Percentiles rank a stretch among this genome's conserved stretches.
phyloP scores from a whole-genome alignment of 495 filamentous ascomycete genomes.

The Jackrogersella multiformis region DNA sequence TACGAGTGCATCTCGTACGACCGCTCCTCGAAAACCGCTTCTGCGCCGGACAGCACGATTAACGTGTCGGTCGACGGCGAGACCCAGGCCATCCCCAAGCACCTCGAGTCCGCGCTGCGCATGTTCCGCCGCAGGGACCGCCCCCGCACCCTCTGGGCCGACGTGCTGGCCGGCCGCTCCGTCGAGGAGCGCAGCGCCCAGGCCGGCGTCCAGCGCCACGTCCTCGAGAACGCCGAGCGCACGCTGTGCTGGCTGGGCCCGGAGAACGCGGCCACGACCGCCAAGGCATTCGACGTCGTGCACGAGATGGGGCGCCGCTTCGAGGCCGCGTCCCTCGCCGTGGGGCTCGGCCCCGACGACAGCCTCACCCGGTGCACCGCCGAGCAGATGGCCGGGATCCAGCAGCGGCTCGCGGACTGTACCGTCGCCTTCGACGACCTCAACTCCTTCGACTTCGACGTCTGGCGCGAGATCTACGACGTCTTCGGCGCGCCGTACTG shows the following conservation, averaged over 20 bases:
- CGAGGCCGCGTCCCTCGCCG: slow-evolving; percentile 4
- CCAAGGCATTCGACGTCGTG: slow-evolving; percentile 31
- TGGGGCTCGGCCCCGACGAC: slow-evolving; percentile 16
- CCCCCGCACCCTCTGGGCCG: slow-evolving; percentile 41
- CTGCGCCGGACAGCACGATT: not conserved
- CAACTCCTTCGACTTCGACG: slow-evolving; percentile 29
- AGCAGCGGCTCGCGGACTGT: slow-evolving; percentile 4
- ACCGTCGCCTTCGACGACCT: slow-evolving; percentile 19
- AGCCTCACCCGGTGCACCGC: not conserved
- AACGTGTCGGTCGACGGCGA: slow-evolving; percentile 28
- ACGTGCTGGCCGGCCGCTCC: slow-evolving; percentile 37
- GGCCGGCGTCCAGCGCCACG: slow-evolving; percentile 8
- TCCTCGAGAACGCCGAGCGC: slow-evolving; percentile 36
- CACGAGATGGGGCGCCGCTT: slow-evolving; percentile 30
- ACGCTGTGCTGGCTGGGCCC: slow-evolving; percentile 43
- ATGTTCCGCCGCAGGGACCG: slow-evolving; percentile 38
- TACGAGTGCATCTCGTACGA: slow-evolving; percentile 46
- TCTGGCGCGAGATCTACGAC: slow-evolving; percentile 25
- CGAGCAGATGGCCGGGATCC: slow-evolving; percentile 21
- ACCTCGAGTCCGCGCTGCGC: slow-evolving; percentile 33
- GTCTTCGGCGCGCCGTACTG: slow-evolving; percentile 37
- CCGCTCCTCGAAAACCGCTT: slow-evolving; percentile 12
- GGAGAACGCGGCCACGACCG: slow-evolving; percentile 17
- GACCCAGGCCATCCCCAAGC: slow-evolving; percentile 23
- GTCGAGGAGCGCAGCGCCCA: slow-evolving; percentile 36